phyloP scores from a whole-genome alignment of 2,329 filamentous ascomycete genomes.

The Clarireedia paspali region DNA sequence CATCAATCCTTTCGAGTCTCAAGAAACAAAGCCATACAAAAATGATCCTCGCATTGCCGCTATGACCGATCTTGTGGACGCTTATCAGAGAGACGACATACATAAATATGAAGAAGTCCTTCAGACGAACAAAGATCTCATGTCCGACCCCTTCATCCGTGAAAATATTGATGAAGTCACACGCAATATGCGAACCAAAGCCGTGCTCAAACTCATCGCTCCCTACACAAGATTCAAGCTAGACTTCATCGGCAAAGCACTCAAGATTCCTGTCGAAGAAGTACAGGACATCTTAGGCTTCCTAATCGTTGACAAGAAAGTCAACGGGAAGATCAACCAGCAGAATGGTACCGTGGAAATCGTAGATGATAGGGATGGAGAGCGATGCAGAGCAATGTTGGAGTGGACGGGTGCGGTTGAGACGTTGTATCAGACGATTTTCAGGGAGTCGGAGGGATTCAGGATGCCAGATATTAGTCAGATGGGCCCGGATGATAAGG shows the following conservation, averaged over 20 bases:
- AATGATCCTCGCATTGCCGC: slow-evolving; percentile 90
- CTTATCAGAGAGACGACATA: slow-evolving; percentile 93
- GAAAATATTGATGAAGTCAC: slow-evolving; percentile 99
- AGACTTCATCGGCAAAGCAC: slow-evolving; percentile 76
- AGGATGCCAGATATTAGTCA: slow-evolving; percentile 22
- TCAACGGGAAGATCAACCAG: slow-evolving; percentile 85
- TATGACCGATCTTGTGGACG: slow-evolving; percentile 95
- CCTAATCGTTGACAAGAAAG: slow-evolving; percentile 82
- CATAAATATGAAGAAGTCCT: slow-evolving; percentile 84
- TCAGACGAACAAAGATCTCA: slow-evolving; percentile 77
- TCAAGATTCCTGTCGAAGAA: slow-evolving; percentile 78
- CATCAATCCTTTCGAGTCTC: slow-evolving; percentile 98
- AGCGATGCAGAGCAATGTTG: slow-evolving; percentile 65
- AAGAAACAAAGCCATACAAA: slow-evolving; percentile 97
- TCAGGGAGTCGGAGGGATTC: slow-evolving; percentile 72
- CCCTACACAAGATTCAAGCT: slow-evolving; percentile 92
- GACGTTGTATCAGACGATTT: slow-evolving; percentile 61
- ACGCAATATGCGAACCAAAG: slow-evolving; percentile 95
- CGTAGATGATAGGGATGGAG: slow-evolving; percentile 62
- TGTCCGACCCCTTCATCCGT: slow-evolving; percentile 90
- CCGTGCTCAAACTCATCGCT: slow-evolving; percentile 83
- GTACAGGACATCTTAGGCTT: slow-evolving; percentile 95
- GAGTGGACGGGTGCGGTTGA: slow-evolving; percentile 65
- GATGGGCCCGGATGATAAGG: not conserved
- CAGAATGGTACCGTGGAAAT: slow-evolving; percentile 78